phyloP scores from a whole-genome alignment of 73 alveolate species.

The Uronychia setigera region DNA sequence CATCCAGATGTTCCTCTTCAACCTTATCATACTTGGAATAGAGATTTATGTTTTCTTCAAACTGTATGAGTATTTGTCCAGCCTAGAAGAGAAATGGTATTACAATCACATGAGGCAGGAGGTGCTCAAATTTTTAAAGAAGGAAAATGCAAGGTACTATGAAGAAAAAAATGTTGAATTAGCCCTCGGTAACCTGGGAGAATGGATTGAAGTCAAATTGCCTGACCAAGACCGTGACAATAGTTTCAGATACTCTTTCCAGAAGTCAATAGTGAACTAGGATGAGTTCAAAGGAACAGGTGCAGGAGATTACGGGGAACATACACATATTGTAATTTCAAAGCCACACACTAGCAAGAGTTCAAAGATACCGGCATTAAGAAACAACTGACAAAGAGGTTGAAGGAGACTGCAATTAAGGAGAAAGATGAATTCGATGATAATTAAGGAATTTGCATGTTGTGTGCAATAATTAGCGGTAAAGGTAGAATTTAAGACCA shows the following conservation, averaged over 20 bases:
- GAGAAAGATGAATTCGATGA: no score
- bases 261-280: not conserved
- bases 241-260: not conserved
- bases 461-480: no score
- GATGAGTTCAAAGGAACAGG: not conserved
- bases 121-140: not conserved
- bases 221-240: not conserved
- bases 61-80: not conserved
- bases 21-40: not conserved
- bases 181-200: not conserved
- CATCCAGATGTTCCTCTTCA: not conserved
- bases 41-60: not conserved
- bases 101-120: not conserved
- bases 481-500: no score
- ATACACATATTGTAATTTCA: no score
- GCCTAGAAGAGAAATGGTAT: not conserved
- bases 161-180: not conserved
- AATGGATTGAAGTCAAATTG: not conserved
- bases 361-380: no score
- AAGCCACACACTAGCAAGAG: no score
- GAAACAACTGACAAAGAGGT: no score
- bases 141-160: not conserved
- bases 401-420: no score
- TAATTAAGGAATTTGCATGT: no score
- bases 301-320: not conserved